Conservation (phyloP, 495 filamentous ascomycete genomes). For the Aspergillus olivimuriae region DNA sequence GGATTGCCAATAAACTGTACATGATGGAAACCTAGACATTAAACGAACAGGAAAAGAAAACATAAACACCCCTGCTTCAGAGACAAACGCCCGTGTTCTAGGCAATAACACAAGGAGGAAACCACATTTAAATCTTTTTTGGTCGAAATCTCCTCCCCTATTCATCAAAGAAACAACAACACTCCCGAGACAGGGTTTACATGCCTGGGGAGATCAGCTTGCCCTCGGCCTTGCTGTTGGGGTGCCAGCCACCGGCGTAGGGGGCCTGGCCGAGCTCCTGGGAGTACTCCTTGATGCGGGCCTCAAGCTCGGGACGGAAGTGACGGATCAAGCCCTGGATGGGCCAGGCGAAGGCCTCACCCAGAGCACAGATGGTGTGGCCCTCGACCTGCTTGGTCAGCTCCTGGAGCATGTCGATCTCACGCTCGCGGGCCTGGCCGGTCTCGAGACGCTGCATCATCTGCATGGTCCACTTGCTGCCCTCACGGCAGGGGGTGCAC, state of each 20-base stretch:
- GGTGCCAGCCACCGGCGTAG: slow-evolving; percentile 83
- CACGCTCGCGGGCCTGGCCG: slow-evolving; percentile 76
- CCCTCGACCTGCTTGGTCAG: slow-evolving; percentile 98
- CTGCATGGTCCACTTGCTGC: slow-evolving; percentile 95
- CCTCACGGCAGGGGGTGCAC: slow-evolving; percentile 97
- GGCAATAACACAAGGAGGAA: too few relatives aligned
- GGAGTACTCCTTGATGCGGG: slow-evolving; percentile 70
- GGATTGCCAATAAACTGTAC: neutral
- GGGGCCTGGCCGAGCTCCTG: slow-evolving; percentile 56
- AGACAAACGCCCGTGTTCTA: too few relatives aligned
- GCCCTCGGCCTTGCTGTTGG: slow-evolving; percentile 67
- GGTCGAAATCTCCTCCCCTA: too few relatives aligned
- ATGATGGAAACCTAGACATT: neutral
- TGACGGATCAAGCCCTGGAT: slow-evolving; percentile 96
- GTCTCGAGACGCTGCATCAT: slow-evolving; percentile 96
- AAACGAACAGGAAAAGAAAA: neutral
- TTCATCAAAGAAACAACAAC: neutral
- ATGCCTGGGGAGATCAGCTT: slow-evolving; percentile 78
- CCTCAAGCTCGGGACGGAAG: slow-evolving; percentile 92
- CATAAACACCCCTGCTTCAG: neutral
- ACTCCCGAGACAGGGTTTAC: slow-evolving; percentile 21
- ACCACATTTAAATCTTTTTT: too few relatives aligned
- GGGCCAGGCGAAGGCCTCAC: slow-evolving; percentile 98
- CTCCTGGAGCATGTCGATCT: slow-evolving; percentile 99
- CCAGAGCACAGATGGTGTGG: slow-evolving; percentile 95